Evolutionary conservation across 1,284 basidiomycete genomes (phyloP).

Genomic region (Irpex sp.): DNA sequence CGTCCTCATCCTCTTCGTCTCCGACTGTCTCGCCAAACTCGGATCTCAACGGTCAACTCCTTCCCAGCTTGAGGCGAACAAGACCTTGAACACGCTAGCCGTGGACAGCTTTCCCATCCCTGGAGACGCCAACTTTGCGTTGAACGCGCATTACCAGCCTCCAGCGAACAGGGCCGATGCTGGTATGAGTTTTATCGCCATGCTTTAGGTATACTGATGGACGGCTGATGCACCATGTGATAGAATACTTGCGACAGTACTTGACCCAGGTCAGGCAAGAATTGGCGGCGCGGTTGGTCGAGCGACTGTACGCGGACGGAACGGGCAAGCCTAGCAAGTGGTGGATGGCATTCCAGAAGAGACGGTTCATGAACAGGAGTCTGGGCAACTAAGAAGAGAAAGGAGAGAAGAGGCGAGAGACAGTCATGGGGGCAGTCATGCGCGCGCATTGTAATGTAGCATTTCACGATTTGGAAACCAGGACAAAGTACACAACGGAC

Average conservation of each 20-base stretch:
- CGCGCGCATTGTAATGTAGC: constrained; percentile 22
- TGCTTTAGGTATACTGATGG: constrained; percentile 7
- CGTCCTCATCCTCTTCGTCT: constrained; percentile 96
- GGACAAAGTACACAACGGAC: constrained; percentile 7
- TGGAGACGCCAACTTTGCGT: constrained; percentile 91
- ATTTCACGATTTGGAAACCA: constrained; percentile 10
- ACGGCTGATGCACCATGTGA: not conserved
- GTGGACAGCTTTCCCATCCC: constrained; percentile 93
- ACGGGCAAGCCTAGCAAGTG: constrained; percentile 94
- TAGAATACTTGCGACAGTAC: constrained; percentile 87
- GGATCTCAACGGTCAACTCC: constrained; percentile 62
- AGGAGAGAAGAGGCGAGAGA: not conserved
- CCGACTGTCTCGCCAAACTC: constrained; percentile 92
- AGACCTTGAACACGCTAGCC: constrained; percentile 85
- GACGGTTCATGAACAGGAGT: constrained; percentile 91
- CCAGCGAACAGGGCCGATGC: constrained; percentile 77
- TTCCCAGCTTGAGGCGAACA: constrained; percentile 81
- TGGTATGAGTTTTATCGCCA: constrained; percentile 47
- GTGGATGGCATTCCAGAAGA: constrained; percentile 99
- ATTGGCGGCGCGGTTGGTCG: constrained; percentile 79
- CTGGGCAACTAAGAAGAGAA: constrained; percentile 47
- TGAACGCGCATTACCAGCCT: constrained; percentile 89
- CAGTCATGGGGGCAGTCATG: constrained; percentile 9
- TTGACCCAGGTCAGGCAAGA: constrained; percentile 92
- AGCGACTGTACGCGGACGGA: constrained; percentile 83